phyloP scores from a whole-genome alignment of 2,329 filamentous ascomycete species.

The Colletotrichum noveboracense region DNA sequence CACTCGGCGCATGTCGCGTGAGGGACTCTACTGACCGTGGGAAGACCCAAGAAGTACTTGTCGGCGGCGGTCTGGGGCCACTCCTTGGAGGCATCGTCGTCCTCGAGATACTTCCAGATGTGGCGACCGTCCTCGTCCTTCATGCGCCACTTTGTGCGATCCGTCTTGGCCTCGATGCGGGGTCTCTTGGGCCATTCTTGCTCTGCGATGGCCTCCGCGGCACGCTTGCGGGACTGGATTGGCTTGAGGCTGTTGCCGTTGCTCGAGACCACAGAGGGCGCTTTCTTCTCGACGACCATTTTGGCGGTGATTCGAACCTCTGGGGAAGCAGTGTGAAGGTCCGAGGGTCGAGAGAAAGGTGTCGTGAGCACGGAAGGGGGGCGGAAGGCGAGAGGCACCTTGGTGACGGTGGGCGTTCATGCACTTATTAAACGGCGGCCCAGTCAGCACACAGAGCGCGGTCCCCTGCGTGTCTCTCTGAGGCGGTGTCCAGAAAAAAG shows the following conservation, averaged over 20 bases:
- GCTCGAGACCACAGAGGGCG: conserved; percentile 11
- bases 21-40: conserved; percentile 62
- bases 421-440: conserved; percentile 3
- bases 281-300: conserved; percentile 1
- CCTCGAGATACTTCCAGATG: conserved; percentile 91
- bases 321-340: neutral
- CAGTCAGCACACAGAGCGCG: neutral
- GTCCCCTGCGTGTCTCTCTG: neutral
- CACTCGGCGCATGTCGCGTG: neutral
- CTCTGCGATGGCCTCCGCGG: conserved; percentile 38
- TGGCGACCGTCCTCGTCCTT: conserved; percentile 83
- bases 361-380: neutral
- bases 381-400: neutral
- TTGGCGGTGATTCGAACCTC: neutral
- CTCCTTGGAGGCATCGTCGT: conserved; percentile 69
- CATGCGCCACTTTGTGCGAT: conserved; percentile 84
- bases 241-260: neutral
- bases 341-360: neutral
- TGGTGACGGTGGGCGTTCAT: neutral
- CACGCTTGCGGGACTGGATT: conserved; percentile 46
- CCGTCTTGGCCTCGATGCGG: conserved; percentile 66
- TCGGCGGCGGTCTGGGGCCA: conserved; percentile 93
- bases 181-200: conserved; percentile 49
- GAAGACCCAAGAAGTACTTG: conserved; percentile 83
- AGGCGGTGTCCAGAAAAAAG: conserved; percentile 10